Base-by-base conservation (phyloP, 345 rosid species). In the Salix udensis region DNA sequence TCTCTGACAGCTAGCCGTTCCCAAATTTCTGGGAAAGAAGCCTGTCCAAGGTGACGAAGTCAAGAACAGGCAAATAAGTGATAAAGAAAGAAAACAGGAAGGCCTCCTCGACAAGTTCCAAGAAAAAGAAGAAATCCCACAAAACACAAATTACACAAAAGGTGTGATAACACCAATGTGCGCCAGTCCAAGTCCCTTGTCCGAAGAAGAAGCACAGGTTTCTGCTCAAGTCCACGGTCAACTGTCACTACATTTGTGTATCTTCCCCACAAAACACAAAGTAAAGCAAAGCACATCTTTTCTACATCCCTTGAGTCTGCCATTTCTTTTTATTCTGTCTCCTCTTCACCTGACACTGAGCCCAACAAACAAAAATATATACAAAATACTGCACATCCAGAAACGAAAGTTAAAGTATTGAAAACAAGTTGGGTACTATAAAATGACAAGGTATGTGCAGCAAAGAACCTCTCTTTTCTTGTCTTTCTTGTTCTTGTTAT, bases 401-500 rank as follows among this genome's bases (percentile, higher is more conserved):
- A 55, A 24, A 55, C 2, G 23, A 23, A 55, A n/a, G 23, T 7
- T 55, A 18, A 21, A 62, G 30, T 65, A 4, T 8, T 65, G 46
- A 26, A 28, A 39, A 28, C 46, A 50, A 52, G 15, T 3, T 0
- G 28, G 6, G 24, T 23, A 5, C 70, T 72, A 60, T 72, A 60
- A 67, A 19, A 73, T 78, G 81, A 60, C 62, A 34, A 58, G 77
- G 73, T 78, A 55, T 78, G 62, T 12, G 28, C 46, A 16, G 24
- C 31, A 24, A 28, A 37, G 4, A n/a, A 34, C 18, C 72, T 37
- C 8, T 70, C 12, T 71, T 21, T 71, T 71, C 74, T 46, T 42
- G 64, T 65, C 31, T 44, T n/a, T 36, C 31, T 78, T 68, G 13
- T 78, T 80, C 60, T 74, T 80, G 68, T 16, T 76, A 11, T 73